These are phyloP conservation scores for Pseudomassariella vexata DNA, from an alignment of 2,329 filamentous ascomycete species.

Conservation along the genomic window DNA sequence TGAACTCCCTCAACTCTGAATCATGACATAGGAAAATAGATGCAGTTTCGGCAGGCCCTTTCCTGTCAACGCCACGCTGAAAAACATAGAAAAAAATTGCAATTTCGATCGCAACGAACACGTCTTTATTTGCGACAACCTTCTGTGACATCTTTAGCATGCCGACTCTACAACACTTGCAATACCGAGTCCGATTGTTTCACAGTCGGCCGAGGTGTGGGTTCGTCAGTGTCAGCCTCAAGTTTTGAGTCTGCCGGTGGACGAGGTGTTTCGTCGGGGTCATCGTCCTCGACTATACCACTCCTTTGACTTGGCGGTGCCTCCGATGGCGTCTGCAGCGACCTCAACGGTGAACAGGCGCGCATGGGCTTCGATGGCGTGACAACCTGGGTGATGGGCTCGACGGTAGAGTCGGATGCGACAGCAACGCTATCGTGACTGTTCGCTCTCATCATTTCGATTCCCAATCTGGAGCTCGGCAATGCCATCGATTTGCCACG, in stretches of 20 bases:
- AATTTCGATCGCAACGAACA: too few species aligned
- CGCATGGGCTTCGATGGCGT: slow-evolving; percentile 35
- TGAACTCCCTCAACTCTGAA: slow-evolving; percentile 4
- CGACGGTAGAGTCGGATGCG: slow-evolving; percentile 43
- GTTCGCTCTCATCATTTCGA: slow-evolving; percentile 97
- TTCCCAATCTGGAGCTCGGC: slow-evolving; percentile 82
- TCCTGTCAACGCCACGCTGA: slow-evolving; percentile 6
- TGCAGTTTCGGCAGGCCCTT: slow-evolving; percentile 5
- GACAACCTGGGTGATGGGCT: slow-evolving; percentile 47
- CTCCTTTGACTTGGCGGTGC: slow-evolving; percentile 14
- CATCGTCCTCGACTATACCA: too few species aligned
- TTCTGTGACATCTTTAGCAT: too few species aligned
- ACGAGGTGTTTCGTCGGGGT: slow-evolving; percentile 39
- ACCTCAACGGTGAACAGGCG: slow-evolving; percentile 13
- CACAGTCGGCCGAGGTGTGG: slow-evolving; percentile 31
- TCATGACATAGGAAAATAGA: slow-evolving; percentile 4
- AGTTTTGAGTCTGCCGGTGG: slow-evolving; percentile 18
- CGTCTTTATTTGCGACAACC: too few species aligned
- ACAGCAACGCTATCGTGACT: slow-evolving; percentile 75
- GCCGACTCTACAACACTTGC: too few species aligned
- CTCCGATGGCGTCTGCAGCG: slow-evolving; percentile 23
- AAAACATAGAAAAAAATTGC: slow-evolving; percentile 3
- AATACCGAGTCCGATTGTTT: slow-evolving; percentile 8
- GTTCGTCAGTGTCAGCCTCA: slow-evolving; percentile 22
- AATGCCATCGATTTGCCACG: slow-evolving; percentile 52